Evolutionary conservation across 192 early-diverging fungal species (phyloP).

Genomic region (Backusella mclennaniae): DNA sequence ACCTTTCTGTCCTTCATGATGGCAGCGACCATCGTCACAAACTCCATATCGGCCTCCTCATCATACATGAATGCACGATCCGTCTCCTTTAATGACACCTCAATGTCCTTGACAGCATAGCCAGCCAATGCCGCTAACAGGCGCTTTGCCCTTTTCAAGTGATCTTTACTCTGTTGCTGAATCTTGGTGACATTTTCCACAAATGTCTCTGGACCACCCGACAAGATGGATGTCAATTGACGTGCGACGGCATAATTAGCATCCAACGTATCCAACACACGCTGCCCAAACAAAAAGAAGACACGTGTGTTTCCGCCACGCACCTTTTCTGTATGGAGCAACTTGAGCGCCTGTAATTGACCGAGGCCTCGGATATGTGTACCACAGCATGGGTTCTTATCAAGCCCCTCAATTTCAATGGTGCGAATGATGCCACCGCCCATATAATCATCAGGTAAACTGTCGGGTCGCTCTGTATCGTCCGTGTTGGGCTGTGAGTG

Average conservation of each 20-base stretch:
- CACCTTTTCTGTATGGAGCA: constrained; percentile 62
- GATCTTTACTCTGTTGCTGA: constrained; percentile 33
- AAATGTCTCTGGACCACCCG: constrained; percentile 41
- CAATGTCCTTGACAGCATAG: constrained; percentile 34
- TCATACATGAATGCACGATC: constrained; percentile 32
- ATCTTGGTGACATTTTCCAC: constrained; percentile 37
- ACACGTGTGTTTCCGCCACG: constrained; percentile 63
- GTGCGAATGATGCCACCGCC: constrained; percentile 47
- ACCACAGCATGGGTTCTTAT: constrained; percentile 72
- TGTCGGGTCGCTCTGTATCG: constrained; percentile 45
- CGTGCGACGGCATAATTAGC: constrained; percentile 34
- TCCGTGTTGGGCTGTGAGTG: constrained; percentile 36
- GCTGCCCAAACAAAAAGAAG: constrained; percentile 67
- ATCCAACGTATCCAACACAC: constrained; percentile 48
- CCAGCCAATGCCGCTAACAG: constrained; percentile 39
- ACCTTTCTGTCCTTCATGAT: constrained; percentile 36
- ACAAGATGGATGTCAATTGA: constrained; percentile 36
- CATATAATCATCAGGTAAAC: constrained; percentile 53
- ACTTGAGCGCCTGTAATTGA: constrained; percentile 65
- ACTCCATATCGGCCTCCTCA: constrained; percentile 53
- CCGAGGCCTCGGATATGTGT: constrained; percentile 60
- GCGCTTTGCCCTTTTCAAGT: constrained; percentile 35
- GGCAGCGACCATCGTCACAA: constrained; percentile 26
- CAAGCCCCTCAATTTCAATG: constrained; percentile 48
- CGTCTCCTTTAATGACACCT: constrained; percentile 13